Evolutionary conservation across 1,139 yeast genomes (phyloP).

Genomic region (Candida anutae): DNA sequence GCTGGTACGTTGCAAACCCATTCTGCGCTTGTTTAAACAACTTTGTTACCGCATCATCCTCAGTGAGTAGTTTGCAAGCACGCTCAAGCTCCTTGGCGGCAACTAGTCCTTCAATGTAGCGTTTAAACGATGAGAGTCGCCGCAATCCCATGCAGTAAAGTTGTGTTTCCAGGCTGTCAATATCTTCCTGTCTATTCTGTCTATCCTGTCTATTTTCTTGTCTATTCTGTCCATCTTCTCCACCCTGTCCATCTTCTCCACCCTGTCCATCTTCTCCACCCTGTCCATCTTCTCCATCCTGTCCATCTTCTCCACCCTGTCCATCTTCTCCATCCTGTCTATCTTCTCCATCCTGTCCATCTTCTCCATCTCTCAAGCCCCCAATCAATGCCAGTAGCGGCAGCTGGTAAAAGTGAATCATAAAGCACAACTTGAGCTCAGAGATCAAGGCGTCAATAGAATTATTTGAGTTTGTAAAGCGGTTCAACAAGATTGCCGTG

Average conservation of each 20-base stretch:
- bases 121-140: constrained; percentile 32
- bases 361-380: too few relatives aligned
- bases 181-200: neutral
- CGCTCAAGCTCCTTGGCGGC: too few relatives aligned
- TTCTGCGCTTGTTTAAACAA: constrained; percentile 13
- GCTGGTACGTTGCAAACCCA: constrained; percentile 16
- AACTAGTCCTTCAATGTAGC: constrained; percentile 30
- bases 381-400: constrained; percentile 31
- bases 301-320: too few relatives aligned
- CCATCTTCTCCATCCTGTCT: too few relatives aligned
- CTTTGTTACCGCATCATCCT: constrained; percentile 11
- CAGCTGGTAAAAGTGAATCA: constrained; percentile 66
- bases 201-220: neutral
- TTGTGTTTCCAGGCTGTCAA: neutral
- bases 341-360: too few relatives aligned
- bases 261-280: too few relatives aligned
- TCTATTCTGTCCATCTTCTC: too few relatives aligned
- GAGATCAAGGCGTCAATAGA: constrained; percentile 47
- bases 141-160: constrained; percentile 18
- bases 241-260: too few relatives aligned
- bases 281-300: too few relatives aligned
- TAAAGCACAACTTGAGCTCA: constrained; percentile 52
- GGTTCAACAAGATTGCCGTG: constrained; percentile 26
- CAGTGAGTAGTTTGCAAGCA: constrained; percentile 7
- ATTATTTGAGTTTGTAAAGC: constrained; percentile 37